Conservation (phyloP, 495 filamentous ascomycete genomes). For the Xylaria curta region DNA sequence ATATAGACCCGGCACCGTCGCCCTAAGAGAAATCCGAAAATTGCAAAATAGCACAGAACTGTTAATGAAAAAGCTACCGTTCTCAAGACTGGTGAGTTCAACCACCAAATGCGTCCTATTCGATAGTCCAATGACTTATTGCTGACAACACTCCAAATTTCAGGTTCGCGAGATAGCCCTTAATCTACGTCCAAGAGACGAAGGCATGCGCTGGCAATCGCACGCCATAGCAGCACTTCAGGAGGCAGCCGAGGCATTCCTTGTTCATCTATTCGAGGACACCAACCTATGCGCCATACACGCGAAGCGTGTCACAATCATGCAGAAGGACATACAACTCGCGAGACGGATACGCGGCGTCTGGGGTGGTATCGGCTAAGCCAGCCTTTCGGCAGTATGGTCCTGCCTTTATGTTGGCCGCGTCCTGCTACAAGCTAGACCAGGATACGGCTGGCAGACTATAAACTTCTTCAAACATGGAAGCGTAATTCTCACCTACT, state of each 20-base stretch:
- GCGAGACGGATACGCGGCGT: slow-evolving; percentile 78
- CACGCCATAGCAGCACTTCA: slow-evolving; percentile 90
- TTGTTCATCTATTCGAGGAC: slow-evolving; percentile 94
- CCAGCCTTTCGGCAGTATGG: not conserved
- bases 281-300: slow-evolving; percentile 95
- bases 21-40: slow-evolving; percentile 82
- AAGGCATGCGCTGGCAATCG: slow-evolving; percentile 85
- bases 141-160: slow-evolving; percentile 25
- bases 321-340: slow-evolving; percentile 96
- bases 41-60: slow-evolving; percentile 86
- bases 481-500: not conserved
- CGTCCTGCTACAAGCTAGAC: not conserved
- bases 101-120: not conserved
- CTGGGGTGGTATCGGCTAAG: slow-evolving; percentile 58
- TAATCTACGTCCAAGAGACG: slow-evolving; percentile 54
- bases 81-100: slow-evolving; percentile 75
- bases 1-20: slow-evolving; percentile 84
- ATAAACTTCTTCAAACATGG: not conserved
- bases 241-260: slow-evolving; percentile 89
- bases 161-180: slow-evolving; percentile 87
- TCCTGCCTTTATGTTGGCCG: not conserved
- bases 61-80: slow-evolving; percentile 80
- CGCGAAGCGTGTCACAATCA: slow-evolving; percentile 94
- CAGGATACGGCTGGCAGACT: not conserved
- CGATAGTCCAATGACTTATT: not conserved